Base-by-base conservation (phyloP, 306 rosid species). In the Pyrus bretschneideri region DNA sequence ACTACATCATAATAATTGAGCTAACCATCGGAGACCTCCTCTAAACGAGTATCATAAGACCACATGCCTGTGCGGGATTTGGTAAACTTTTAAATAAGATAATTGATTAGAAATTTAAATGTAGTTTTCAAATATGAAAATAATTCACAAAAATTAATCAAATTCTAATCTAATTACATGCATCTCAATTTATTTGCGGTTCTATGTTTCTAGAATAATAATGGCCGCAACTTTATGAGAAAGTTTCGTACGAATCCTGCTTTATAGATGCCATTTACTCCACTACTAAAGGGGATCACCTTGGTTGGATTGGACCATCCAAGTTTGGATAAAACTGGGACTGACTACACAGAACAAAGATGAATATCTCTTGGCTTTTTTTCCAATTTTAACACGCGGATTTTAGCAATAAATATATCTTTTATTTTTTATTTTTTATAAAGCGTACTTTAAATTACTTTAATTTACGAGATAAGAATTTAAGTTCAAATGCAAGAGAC, bases 281-380 rank as follows among this genome's bases (percentile, higher is more conserved):
- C 69, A 74, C 68, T 11, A 52, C 40, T 45, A 40, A 82, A 30
- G 68, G 12, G 5, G 27, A 79, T 65, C 65, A 52, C 60, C 65
- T 1, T 67, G 30, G 22, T 51, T 67, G 23, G 30, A 31, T 74
- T 78, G 82, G 65, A 73, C 66, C 25, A 33, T 69, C 71, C 72
- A 64, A 63, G 65, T 51, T 72, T 72, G 81, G 78, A 73, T 70
- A 46, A 65, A 40, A 25, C 13, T 46, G 71, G 70, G 35, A 45
- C 55, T 25, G 27, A 58, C 7, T 21, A 29, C 63, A 27, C 27
- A 68, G 65, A 14, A 25, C 4, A 14, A 64, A 65, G 3, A 12
- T 23, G 31, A 58, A 19, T 33, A 12, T 58, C 25, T 57, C 14
- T 15, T 49, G 19, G 40, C 9, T 6, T 33, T 33, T 33, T 6